These are phyloP conservation scores for Trichophyton simii DNA, from an alignment of 2,329 filamentous ascomycete species.

Conservation along the genomic window DNA sequence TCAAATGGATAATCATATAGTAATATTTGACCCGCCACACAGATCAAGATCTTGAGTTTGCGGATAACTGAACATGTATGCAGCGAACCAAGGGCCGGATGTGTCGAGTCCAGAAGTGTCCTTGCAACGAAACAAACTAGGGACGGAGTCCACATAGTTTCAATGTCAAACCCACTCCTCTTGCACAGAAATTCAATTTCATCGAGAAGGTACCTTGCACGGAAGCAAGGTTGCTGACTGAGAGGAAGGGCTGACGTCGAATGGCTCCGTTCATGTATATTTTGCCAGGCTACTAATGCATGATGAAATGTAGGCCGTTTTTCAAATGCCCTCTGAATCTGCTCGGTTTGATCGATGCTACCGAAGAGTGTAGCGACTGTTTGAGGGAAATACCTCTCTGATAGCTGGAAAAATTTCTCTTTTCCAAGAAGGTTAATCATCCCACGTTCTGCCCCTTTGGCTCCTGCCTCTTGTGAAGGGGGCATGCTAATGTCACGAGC, in stretches of 20 bases:
- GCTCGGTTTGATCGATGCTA: slow-evolving; percentile 63
- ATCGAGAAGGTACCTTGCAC: slow-evolving; percentile 59
- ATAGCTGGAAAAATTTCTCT: slow-evolving; percentile 48
- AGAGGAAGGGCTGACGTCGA: slow-evolving; percentile 55
- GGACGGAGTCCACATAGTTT: slow-evolving; percentile 60
- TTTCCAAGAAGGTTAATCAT: slow-evolving; percentile 58
- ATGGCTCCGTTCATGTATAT: slow-evolving; percentile 57
- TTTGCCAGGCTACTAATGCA: slow-evolving; percentile 51
- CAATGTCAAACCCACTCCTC: slow-evolving; percentile 52
- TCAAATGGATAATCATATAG: slow-evolving; percentile 71
- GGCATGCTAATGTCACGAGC: slow-evolving; percentile 54
- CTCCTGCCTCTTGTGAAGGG: slow-evolving; percentile 31
- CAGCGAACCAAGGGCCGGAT: slow-evolving; percentile 70
- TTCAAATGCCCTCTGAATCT: slow-evolving; percentile 54
- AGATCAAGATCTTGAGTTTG: slow-evolving; percentile 71
- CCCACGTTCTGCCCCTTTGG: slow-evolving; percentile 49
- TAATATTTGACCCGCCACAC: slow-evolving; percentile 61
- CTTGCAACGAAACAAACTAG: slow-evolving; percentile 63
- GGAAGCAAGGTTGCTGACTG: slow-evolving; percentile 80
- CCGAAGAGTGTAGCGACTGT: slow-evolving; percentile 67
- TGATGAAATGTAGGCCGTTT: slow-evolving; percentile 47
- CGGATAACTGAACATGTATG: slow-evolving; percentile 78
- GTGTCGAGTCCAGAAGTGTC: slow-evolving; percentile 65
- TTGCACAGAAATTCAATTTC: slow-evolving; percentile 69
- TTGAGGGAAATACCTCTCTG: slow-evolving; percentile 60